phyloP scores from a whole-genome alignment of 768 basidiomycete species.

The Trametes meyenii region DNA sequence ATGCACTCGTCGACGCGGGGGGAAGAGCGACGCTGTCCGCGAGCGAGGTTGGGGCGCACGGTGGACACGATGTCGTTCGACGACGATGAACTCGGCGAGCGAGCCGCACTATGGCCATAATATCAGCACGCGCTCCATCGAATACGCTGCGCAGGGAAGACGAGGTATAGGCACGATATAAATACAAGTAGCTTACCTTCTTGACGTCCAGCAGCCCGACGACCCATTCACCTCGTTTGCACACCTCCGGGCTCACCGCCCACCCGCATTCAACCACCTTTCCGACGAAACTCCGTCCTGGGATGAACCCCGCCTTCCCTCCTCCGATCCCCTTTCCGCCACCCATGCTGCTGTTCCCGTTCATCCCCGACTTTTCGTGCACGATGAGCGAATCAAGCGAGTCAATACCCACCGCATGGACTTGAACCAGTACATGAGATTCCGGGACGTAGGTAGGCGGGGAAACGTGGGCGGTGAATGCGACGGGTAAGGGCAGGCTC shows the following conservation, averaged over 20 bases:
- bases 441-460: constrained; percentile 77
- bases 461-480: constrained; percentile 39
- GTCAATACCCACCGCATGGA: constrained; percentile 89
- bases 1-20: constrained; percentile 31
- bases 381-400: constrained; percentile 70
- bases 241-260: constrained; percentile 63
- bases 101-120: constrained; percentile 66
- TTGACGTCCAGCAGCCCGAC: constrained; percentile 76
- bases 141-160: background rate
- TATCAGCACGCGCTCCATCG: constrained; percentile 19
- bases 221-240: constrained; percentile 84
- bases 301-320: constrained; percentile 64
- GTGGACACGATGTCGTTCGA: constrained; percentile 77
- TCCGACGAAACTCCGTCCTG: constrained; percentile 87
- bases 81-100: constrained; percentile 84
- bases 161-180: background rate
- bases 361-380: constrained; percentile 42
- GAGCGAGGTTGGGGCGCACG: constrained; percentile 58
- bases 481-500: constrained; percentile 31
- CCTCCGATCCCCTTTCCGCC: constrained; percentile 35
- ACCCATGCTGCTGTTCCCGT: constrained; percentile 23
- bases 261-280: constrained; percentile 81
- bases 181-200: constrained; percentile 58
- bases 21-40: constrained; percentile 36
- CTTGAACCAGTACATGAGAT: constrained; percentile 77